Base-by-base conservation (phyloP, 352 stramenopile species). In the Phytophthora citricola region DNA sequence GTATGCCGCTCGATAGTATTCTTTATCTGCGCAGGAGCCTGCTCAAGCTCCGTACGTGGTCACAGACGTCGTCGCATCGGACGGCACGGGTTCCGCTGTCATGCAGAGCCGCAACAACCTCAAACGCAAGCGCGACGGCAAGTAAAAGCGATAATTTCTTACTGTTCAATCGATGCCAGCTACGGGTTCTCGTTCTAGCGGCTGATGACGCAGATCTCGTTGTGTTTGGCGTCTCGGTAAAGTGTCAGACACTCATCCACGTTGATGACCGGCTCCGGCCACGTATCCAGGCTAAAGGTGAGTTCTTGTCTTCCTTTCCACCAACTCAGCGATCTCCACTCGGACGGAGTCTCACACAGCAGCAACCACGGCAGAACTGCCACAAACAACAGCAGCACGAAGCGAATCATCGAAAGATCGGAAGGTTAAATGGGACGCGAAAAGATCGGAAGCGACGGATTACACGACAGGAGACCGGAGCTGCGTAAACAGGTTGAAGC, bases 91-190 rank as follows among this genome's bases (percentile, higher is more conserved):
- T 14, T 88, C 88, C 7, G 73, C 74, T 10, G 78, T 73, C 40
- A 95, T 95, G 88, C 82, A 95, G 59, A 94, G 86, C 63, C 85
- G 88, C 57, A 90, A 95, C 69, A 95, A 94, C 62, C 73, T 95
- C 58, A 95, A 95, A 65, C 86, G 88, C 39, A 95, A 95, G 68
- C 84, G 86, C 11, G 86, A 94, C 38, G 55, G 67, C 63, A 79
- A 79, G 55, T 65, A 75, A 60, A 36, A 36, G 8, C 31, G 9
- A 36, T 36, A 36, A 36, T 36, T 36, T 36, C 31, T 36, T 36
- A 36, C 31, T 36, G 31, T 36, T 50, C 39, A 45, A 59, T 54
- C 55, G 36, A 49, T 47, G 3, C 22, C n/a, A 38, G 9, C 9
- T 29, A 36, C 50, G 20, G 27, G 17, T 11, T 50, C 29, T 50